Percentiles rank a stretch among this genome's conserved stretches.
phyloP scores from a whole-genome alignment of 2,329 filamentous ascomycete genomes.

The Teratosphaeria nubilosa region DNA sequence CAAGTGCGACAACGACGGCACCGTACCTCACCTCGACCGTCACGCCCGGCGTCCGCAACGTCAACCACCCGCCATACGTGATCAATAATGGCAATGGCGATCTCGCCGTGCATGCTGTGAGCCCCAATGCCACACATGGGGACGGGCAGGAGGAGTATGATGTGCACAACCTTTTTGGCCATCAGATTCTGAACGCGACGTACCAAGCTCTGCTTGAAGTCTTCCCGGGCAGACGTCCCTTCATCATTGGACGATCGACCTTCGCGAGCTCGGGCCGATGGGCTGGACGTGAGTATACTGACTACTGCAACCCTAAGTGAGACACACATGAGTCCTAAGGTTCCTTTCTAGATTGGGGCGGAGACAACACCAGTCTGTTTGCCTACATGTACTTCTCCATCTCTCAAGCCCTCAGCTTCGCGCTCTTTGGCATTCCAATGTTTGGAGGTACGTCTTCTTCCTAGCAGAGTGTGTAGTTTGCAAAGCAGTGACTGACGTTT shows the following conservation, averaged over 20 bases:
- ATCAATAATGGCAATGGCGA: constrained; percentile 66
- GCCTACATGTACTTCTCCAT: constrained; percentile 59
- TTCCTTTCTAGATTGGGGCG: constrained; percentile 53
- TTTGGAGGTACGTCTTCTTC: constrained; percentile 35
- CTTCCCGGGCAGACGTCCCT: constrained; percentile 60
- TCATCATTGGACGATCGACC: constrained; percentile 75
- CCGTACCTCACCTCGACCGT: constrained; percentile 44
- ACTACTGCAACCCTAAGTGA: too few species aligned
- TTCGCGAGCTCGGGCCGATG: constrained; percentile 67
- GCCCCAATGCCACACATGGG: constrained; percentile 64
- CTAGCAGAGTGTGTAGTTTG: constrained; percentile 36
- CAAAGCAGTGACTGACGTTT: not conserved
- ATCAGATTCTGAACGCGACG: constrained; percentile 4
- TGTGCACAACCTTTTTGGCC: constrained; percentile 67
- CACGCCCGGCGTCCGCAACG: constrained; percentile 53
- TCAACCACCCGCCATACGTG: constrained; percentile 66
- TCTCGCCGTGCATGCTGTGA: constrained; percentile 61
- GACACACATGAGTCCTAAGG: too few species aligned
- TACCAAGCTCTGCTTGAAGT: constrained; percentile 58
- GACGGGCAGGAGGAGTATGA: constrained; percentile 58
- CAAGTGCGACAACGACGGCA: constrained; percentile 20
- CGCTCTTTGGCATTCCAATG: constrained; percentile 67
- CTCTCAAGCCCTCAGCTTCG: constrained; percentile 65
- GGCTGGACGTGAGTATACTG: constrained; percentile 44
- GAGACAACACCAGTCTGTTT: constrained; percentile 53